Evolutionary conservation across 768 basidiomycete genomes (phyloP), one percentile per base, ranked within the genome.

Genomic region (Lentinula aciculospora): DNA sequence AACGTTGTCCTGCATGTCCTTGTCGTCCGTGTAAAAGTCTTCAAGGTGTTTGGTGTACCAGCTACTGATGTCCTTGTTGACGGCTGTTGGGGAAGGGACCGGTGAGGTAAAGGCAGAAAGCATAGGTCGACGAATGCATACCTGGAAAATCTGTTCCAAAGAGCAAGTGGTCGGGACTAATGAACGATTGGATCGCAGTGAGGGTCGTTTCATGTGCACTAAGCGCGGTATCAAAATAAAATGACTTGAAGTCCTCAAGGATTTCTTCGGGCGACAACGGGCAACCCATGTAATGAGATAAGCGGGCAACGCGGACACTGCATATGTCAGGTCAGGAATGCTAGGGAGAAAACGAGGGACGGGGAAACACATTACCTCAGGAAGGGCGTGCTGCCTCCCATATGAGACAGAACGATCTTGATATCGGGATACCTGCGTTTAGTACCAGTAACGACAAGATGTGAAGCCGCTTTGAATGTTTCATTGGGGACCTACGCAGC

Each of bases 61-160:
- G 17, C 64, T 65, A 7, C 76, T 76, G 73, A 81, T 84, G 27
- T 76, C 69, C 28, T 65, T 71, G 66, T 76, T 82, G 36, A 86
- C 84, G 32, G 86, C 88, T 90, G 53, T 36, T 32, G 47, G 13
- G 17, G 21, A 47, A 15, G 2, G 19, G 27, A 6, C 31, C 7
- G 28, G 36, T 49, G 1, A 17, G 32, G 15, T n/a, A 10, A 23
- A 44, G 21, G 6, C 28, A 51, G 21, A 4, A 2, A 29, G 21
- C n/a, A n/a, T n/a, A n/a, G n/a, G n/a, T n/a, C n/a, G 23, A 19
- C 7, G 32, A 39, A 42, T 19, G 27, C 13, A 25, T n/a, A 87
- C 89, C 89, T 55, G 89, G 89, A 64, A 87, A 88, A 68, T 92
- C 89, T 15, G 84, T 85, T 39, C 89, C 89, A 67, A 86, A 89